Evolutionary conservation across 148 eudicot genomes (phyloP).

Genomic region (Cornus kousa): DNA sequence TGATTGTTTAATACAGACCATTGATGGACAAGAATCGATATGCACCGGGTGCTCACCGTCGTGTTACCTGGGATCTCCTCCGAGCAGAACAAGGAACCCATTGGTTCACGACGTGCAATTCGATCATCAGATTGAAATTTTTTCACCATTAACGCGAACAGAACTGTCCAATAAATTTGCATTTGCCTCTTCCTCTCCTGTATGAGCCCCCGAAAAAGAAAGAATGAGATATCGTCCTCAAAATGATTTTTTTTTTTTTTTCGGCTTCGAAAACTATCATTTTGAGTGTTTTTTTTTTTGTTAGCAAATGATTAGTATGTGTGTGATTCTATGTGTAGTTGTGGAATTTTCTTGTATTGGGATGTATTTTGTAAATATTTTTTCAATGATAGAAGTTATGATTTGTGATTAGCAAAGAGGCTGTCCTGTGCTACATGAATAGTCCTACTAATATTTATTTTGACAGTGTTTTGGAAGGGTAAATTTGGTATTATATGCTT

Average conservation of each 20-base stretch:
- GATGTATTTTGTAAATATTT: neutral
- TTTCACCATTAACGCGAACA: slow-evolving; percentile 28
- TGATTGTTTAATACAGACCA: slow-evolving; percentile 16
- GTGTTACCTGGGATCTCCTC: slow-evolving; percentile 51
- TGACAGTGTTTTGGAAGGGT: no score
- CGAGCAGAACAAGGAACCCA: slow-evolving; percentile 43
- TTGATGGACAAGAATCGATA: slow-evolving; percentile 19
- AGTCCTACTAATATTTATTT: no score
- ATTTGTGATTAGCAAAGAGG: neutral
- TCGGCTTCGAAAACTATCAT: neutral
- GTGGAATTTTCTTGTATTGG: no score
- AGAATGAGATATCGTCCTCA: neutral
- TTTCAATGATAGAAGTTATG: neutral
- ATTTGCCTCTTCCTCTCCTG: slow-evolving; percentile 30
- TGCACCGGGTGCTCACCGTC: slow-evolving; percentile 33
- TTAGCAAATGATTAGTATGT: neutral
- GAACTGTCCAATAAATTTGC: slow-evolving; percentile 33
- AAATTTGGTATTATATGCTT: no score
- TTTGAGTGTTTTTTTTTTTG: neutral
- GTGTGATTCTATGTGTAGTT: neutral
- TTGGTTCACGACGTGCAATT: slow-evolving; percentile 51
- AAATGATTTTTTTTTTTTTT: neutral
- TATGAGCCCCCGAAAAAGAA: neutral
- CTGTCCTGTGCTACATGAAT: no score
- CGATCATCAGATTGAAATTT: slow-evolving; percentile 40